Conservation (phyloP, 148 eudicot species). For the Rhododendron henanense region DNA sequence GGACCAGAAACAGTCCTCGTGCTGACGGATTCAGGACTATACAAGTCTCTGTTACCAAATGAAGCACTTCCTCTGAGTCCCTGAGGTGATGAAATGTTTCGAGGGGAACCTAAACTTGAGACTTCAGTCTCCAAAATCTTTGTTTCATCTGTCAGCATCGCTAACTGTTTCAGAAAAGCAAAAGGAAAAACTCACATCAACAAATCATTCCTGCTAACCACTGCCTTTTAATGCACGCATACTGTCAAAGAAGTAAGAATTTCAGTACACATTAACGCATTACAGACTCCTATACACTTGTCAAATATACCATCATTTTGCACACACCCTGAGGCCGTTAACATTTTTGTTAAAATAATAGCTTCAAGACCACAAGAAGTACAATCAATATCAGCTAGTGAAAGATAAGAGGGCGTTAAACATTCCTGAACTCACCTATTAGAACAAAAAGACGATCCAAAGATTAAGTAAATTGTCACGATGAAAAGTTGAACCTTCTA, state of each 20-base stretch:
- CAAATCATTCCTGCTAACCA: not conserved
- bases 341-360: not conserved
- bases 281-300: not conserved
- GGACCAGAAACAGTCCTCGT: conserved; percentile 43
- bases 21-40: conserved; percentile 34
- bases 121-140: conserved; percentile 64
- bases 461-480: not conserved
- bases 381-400: not conserved
- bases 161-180: conserved; percentile 40
- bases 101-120: conserved; percentile 55
- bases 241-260: not conserved
- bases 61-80: conserved; percentile 55
- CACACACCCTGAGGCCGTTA: not conserved
- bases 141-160: conserved; percentile 67
- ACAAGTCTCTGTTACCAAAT: conserved; percentile 31
- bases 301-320: not conserved
- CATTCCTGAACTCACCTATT: not conserved
- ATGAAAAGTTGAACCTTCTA: not conserved
- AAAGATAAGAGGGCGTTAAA: not conserved
- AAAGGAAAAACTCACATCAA: not conserved
- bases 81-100: conserved; percentile 40
- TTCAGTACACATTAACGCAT: not conserved
- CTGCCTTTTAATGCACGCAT: not conserved
- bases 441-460: not conserved
- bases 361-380: not conserved